Conservation (phyloP, 2,329 filamentous ascomycete species). For the Chrysoporthe puriensis region DNA sequence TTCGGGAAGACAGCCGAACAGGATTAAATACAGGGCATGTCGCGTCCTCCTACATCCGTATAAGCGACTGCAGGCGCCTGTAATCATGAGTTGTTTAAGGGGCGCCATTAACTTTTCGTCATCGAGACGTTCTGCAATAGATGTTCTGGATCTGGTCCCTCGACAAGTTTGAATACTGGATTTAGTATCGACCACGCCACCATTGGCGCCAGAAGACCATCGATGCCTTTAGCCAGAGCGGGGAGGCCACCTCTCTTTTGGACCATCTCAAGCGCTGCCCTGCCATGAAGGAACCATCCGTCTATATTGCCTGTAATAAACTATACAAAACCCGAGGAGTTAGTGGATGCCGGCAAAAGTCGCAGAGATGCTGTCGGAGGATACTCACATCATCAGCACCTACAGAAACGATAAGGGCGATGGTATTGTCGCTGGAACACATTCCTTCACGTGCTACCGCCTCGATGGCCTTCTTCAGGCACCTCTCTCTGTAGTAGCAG, state of each 20-base stretch:
- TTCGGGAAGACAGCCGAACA: neutral
- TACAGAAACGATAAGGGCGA: slow-evolving; percentile 7
- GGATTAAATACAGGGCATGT: neutral
- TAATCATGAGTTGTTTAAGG: neutral
- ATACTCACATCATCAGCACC: slow-evolving; percentile 10
- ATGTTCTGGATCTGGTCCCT: neutral
- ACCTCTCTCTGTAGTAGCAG: neutral
- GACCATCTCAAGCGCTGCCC: neutral
- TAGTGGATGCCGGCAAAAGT: neutral
- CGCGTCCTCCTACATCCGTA: neutral
- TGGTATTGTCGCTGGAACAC: slow-evolving; percentile 4
- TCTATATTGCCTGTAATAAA: neutral
- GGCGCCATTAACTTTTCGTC: neutral
- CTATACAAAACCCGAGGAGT: neutral
- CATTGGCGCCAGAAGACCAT: neutral
- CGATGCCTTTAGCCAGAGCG: neutral
- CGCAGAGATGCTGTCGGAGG: neutral
- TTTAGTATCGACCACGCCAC: slow-evolving; percentile 12
- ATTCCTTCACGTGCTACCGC: neutral
- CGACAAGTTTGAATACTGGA: slow-evolving; percentile 4
- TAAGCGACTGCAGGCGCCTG: neutral
- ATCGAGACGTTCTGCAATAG: neutral
- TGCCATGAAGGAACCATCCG: slow-evolving; percentile 7
- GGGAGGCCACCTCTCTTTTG: neutral
- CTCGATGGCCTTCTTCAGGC: slow-evolving; percentile 14